These are phyloP conservation scores for Trichocladium uniseriatum DNA, from an alignment of 495 filamentous ascomycete species.

Conservation along the genomic window DNA sequence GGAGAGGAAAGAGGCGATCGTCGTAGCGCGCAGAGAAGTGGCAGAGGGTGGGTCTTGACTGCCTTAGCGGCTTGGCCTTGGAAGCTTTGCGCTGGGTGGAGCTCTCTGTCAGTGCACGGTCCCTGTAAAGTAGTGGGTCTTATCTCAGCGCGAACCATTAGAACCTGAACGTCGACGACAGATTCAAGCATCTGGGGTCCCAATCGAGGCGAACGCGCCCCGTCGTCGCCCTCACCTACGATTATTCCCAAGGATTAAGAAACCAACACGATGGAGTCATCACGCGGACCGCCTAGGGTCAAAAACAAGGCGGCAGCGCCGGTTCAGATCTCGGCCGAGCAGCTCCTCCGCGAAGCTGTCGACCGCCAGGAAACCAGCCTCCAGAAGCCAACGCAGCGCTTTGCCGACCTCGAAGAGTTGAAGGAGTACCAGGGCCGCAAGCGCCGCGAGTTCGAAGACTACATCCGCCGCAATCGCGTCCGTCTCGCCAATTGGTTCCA, in stretches of 20 bases:
- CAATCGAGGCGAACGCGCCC: no score
- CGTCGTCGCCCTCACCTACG: neutral
- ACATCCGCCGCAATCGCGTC: conserved; percentile 87
- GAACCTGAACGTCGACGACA: no score
- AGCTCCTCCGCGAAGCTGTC: conserved; percentile 94
- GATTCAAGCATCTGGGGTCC: no score
- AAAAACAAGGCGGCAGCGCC: conserved; percentile 92
- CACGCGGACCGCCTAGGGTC: conserved; percentile 89
- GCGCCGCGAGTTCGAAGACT: conserved; percentile 94
- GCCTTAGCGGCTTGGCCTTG: neutral
- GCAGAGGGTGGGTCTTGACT: neutral
- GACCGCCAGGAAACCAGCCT: conserved; percentile 87
- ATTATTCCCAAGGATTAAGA: neutral
- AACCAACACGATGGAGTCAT: conserved; percentile 65
- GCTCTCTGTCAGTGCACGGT: neutral
- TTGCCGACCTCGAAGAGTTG: conserved; percentile 93
- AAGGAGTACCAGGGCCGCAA: conserved; percentile 96
- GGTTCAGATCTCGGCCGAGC: conserved; percentile 88
- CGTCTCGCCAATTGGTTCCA: conserved; percentile 99
- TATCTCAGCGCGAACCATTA: no score
- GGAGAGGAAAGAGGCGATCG: no score
- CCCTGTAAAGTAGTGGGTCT: no score
- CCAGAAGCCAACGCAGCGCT: conserved; percentile 86
- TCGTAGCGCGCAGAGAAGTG: no score
- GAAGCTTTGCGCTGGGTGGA: neutral